These are phyloP conservation scores for Diaporthe citri DNA, from an alignment of 2,329 filamentous ascomycete genomes.

Conservation along the genomic window DNA sequence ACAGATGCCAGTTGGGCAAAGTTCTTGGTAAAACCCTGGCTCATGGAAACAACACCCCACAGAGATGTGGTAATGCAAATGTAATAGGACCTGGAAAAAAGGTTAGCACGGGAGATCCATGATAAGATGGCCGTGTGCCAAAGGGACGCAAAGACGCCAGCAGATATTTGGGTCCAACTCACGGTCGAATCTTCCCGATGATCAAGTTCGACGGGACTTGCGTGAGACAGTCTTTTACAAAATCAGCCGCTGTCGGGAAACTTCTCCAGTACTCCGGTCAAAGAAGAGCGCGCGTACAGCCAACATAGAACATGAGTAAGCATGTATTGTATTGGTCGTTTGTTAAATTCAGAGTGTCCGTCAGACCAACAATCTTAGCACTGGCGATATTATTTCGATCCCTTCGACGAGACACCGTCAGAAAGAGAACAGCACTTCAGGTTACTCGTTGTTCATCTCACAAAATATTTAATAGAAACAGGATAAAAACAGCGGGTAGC, in stretches of 20 bases:
- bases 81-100: conserved; percentile 34
- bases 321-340: conserved; percentile 8
- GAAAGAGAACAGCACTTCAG: not conserved
- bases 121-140: not conserved
- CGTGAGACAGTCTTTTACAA: not conserved
- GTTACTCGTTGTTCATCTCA: not conserved
- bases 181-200: conserved; percentile 15
- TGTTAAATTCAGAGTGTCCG: not conserved
- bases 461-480: conserved; percentile 12
- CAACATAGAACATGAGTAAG: conserved; percentile 17
- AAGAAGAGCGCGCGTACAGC: not conserved
- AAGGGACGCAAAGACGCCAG: not conserved
- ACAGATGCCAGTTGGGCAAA: conserved; percentile 41
- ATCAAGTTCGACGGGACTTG: conserved; percentile 17
- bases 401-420: not conserved
- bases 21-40: conserved; percentile 49
- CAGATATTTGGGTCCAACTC: not conserved
- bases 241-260: not conserved
- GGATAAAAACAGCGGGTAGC: not conserved
- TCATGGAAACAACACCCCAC: conserved; percentile 48
- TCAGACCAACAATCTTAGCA: conserved; percentile 13
- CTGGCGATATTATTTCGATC: conserved; percentile 13
- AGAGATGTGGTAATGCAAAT: conserved; percentile 42
- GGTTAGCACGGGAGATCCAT: not conserved
- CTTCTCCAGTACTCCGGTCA: not conserved